Percentiles rank a stretch among this genome's conserved stretches.
Conservation (phyloP, 352 stramenopile genomes). For the Pythium rhizo-oryzae region DNA sequence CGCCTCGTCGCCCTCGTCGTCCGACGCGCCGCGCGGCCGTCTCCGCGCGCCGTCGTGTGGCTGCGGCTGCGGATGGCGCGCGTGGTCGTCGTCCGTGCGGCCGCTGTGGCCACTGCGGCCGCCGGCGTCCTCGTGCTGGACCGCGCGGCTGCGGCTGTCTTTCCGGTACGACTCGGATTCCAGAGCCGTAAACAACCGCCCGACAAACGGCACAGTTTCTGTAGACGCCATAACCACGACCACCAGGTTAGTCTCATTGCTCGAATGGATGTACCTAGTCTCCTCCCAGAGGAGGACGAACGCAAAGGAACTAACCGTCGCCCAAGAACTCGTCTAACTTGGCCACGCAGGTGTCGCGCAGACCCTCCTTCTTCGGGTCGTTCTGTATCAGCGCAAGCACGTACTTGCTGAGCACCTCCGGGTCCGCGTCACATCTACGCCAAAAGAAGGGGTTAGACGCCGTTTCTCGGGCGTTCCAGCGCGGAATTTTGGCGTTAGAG, state of each 20-base stretch:
- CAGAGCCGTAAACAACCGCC: slow-evolving; percentile 68
- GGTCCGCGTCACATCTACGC: slow-evolving; percentile 82
- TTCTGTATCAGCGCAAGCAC: slow-evolving; percentile 87
- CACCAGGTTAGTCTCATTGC: too few relatives aligned
- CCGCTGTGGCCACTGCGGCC: too few relatives aligned
- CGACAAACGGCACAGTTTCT: slow-evolving; percentile 81
- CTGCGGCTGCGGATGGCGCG: slow-evolving; percentile 26
- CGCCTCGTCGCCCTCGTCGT: slow-evolving; percentile 67
- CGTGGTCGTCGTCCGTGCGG: slow-evolving; percentile 18
- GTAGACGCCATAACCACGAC: slow-evolving; percentile 4
- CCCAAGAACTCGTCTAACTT: slow-evolving; percentile 89
- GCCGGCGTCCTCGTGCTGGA: slow-evolving; percentile 6
- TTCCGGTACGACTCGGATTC: slow-evolving; percentile 59
- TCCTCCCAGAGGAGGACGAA: not conserved
- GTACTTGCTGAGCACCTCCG: slow-evolving; percentile 88
- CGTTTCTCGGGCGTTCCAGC: too few relatives aligned
- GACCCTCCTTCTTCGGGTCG: slow-evolving; percentile 67
- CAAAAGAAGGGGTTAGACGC: not conserved
- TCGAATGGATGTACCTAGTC: not conserved
- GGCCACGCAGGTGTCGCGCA: slow-evolving; percentile 69
- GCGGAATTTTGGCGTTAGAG: too few relatives aligned
- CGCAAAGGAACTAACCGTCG: slow-evolving; percentile 78
- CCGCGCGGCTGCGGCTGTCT: not conserved
- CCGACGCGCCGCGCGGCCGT: slow-evolving; percentile 39
- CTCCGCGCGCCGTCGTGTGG: slow-evolving; percentile 33